phyloP scores from a whole-genome alignment of 768 basidiomycete species.

The Cystofilobasidium bisporidii region DNA sequence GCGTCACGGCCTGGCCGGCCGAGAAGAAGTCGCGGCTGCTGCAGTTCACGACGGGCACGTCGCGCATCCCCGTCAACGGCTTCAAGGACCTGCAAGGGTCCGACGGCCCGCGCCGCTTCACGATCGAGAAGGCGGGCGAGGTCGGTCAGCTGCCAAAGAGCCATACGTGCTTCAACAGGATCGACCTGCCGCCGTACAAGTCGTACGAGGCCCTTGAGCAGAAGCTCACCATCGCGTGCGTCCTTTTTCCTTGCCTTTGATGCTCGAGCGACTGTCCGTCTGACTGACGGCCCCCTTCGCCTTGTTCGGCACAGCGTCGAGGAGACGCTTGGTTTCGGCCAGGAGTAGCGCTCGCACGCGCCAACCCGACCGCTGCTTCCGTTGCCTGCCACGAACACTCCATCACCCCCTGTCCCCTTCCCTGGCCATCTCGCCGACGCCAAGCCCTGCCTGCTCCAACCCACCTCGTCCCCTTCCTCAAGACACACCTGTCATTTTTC shows the following conservation, averaged over 20 bases:
- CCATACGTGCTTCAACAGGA: slow-evolving; percentile 85
- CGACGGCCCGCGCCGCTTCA: slow-evolving; percentile 92
- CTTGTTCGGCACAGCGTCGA: neutral
- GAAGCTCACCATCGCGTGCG: slow-evolving; percentile 71
- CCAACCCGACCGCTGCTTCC: neutral
- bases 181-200: slow-evolving; percentile 96
- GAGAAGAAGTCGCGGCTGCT: slow-evolving; percentile 70
- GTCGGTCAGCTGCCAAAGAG: slow-evolving; percentile 93
- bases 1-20: slow-evolving; percentile 91
- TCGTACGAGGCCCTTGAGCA: slow-evolving; percentile 68
- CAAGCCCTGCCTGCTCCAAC: neutral
- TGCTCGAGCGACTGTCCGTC: neutral
- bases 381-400: neutral
- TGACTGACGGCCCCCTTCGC: neutral
- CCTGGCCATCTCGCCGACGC: no score
- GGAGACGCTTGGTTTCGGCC: slow-evolving; percentile 22
- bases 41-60: slow-evolving; percentile 86
- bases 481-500: no score
- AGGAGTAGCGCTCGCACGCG: slow-evolving; percentile 2
- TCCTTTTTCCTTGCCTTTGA: neutral
- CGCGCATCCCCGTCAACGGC: slow-evolving; percentile 93
- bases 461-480: neutral
- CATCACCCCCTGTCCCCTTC: no score
- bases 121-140: slow-evolving; percentile 97
- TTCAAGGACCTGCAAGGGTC: slow-evolving; percentile 98